These are phyloP conservation scores for Salvia sclarea DNA, from an alignment of 305 asterid species.

Conservation along the genomic window DNA sequence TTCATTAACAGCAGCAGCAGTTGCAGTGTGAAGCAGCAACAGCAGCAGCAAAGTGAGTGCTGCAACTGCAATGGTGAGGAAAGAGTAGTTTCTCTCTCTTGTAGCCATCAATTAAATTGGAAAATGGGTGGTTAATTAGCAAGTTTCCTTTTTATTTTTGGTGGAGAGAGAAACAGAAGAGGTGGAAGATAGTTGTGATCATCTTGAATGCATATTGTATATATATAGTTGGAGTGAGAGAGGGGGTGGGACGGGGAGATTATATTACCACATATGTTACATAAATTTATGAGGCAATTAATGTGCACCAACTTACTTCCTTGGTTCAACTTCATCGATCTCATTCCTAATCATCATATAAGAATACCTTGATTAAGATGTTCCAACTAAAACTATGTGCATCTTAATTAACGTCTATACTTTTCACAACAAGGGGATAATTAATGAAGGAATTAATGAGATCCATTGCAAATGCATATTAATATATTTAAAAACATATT, in stretches of 20 bases:
- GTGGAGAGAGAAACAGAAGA: background rate
- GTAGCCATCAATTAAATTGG: constrained; percentile 22
- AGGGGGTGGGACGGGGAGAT: background rate
- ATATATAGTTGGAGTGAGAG: background rate
- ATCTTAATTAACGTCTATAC: background rate
- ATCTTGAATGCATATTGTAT: background rate
- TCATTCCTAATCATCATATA: constrained; percentile 5
- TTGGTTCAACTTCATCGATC: constrained; percentile 25
- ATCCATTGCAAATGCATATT: no score
- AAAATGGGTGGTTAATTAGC: background rate
- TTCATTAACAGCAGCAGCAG: background rate
- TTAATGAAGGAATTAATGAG: background rate
- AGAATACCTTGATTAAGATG: background rate
- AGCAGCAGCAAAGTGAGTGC: background rate
- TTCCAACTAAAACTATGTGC: background rate
- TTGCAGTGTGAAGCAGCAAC: background rate
- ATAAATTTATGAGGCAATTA: constrained; percentile 30
- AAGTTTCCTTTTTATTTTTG: background rate
- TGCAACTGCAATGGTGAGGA: constrained; percentile 14
- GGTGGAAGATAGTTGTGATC: constrained; percentile 27
- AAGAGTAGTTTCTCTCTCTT: background rate
- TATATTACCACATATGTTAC: background rate
- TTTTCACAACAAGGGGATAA: background rate
- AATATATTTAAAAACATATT: no score
- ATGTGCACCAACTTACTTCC: constrained; percentile 33